Evolutionary conservation across 495 filamentous ascomycete genomes (phyloP), one percentile per base, ranked within the genome.

Genomic region (Penicillium goetzii): DNA sequence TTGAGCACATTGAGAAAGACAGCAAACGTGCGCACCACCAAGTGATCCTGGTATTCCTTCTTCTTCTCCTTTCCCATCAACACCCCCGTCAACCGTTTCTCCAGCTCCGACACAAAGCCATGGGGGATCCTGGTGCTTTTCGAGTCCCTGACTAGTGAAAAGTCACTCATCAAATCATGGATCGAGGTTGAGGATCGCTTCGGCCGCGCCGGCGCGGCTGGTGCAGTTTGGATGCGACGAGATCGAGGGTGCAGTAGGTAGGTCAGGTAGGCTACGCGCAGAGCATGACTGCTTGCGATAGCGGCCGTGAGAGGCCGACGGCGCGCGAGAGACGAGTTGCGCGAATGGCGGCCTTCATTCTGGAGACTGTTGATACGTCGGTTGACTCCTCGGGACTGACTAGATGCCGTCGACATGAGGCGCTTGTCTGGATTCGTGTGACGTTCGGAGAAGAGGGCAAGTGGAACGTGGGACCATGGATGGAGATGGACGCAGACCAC

Each of bases 201-300:
- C 7, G 82, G 84, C 67, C 84, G 89, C 64, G 85, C 85, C 68
- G 74, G 80, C 62, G 85, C 79, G 28, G 85, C 83, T 15, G 86
- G 78, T 53, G 91, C 86, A 85, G 90, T 93, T 78, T 96, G 91
- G 66, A 90, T 88, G 69, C 92, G 86, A 74, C 92, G 92, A 65
- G 90, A 84, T 67, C 92, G 89, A 64, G 96, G 95, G 69, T 96
- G 90, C 55, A 99, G 88, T 30, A 98, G 88, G 76, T 99, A 93
- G 78, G 91, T 81, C 33, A 99, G 89, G 76, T 92, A 97, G 67
- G 96, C 93, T 68, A 92, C 88, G 56, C 96, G 90, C 56, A 99
- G 87, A 64, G 93, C 92, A 73, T 89, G 96, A 41, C 86, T 89
- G 79, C 93, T 96, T 74, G 91, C 93, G 78, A 97, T 91, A 65